These are phyloP conservation scores for Fonticula alba DNA, from an alignment of 78 protist genomes.

Conservation along the genomic window DNA sequence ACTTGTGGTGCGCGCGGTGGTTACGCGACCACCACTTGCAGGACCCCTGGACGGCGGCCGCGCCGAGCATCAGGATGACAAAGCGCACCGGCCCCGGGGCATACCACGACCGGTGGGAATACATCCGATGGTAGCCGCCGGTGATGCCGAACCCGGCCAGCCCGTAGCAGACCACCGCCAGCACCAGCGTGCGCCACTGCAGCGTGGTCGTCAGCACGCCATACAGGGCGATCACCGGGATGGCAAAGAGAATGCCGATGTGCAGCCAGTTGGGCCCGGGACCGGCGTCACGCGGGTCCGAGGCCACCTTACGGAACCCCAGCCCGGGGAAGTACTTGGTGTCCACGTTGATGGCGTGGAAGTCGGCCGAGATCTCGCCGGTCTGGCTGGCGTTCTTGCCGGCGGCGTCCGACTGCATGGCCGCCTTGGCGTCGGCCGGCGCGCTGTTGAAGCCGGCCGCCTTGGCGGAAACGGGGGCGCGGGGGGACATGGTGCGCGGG, in stretches of 20 bases:
- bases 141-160: slow-evolving; percentile 52
- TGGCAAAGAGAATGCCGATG: slow-evolving; percentile 7
- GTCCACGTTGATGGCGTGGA: too few relatives aligned
- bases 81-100: slow-evolving; percentile 20
- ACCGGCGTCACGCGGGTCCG: too few relatives aligned
- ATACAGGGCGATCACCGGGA: slow-evolving; percentile 26
- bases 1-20: slow-evolving; percentile 75
- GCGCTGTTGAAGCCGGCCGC: too few relatives aligned
- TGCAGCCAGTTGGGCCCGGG: slow-evolving; percentile 11
- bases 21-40: slow-evolving; percentile 42
- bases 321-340: too few relatives aligned
- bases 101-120: slow-evolving; percentile 31
- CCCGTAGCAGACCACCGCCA: slow-evolving; percentile 22
- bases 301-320: too few relatives aligned
- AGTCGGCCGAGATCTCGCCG: too few relatives aligned
- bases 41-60: slow-evolving; percentile 46
- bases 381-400: too few relatives aligned
- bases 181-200: slow-evolving; percentile 10
- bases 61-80: slow-evolving; percentile 25
- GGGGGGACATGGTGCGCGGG: too few relatives aligned
- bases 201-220: slow-evolving; percentile 22
- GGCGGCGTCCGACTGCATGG: too few relatives aligned
- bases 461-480: too few relatives aligned
- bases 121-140: slow-evolving; percentile 50
- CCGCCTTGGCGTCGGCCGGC: too few relatives aligned